A percentile compares a stretch with the other conserved stretches of the same genome.
phyloP scores from a whole-genome alignment of 164 flowering plant species.

The Tetrastigma voinierianum region DNA sequence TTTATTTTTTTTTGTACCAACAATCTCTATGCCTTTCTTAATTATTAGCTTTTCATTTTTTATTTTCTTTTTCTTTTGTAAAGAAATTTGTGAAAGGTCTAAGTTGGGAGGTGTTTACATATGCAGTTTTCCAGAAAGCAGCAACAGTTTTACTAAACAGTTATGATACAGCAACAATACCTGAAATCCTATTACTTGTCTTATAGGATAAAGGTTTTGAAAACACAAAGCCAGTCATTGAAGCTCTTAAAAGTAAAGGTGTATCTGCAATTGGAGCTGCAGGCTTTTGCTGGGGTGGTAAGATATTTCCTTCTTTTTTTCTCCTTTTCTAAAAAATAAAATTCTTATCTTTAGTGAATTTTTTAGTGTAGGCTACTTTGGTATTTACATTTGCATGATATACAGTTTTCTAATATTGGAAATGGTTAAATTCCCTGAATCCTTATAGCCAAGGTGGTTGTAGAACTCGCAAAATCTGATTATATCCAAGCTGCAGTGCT shows the following conservation, averaged over 20 bases:
- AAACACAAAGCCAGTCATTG: constrained; percentile 56
- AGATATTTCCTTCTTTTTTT: constrained; percentile 9
- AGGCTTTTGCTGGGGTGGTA: constrained; percentile 83
- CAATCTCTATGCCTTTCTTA: no score
- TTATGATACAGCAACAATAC: neutral
- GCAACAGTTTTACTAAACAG: neutral
- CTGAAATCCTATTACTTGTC: neutral
- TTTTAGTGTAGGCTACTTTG: no score
- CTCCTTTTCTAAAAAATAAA: neutral
- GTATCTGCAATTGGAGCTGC: constrained; percentile 54
- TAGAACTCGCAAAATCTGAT: constrained; percentile 43
- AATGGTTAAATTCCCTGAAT: constrained; percentile 4
- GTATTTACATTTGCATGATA: no score
- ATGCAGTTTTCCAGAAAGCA: no score
- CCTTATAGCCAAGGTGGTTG: constrained; percentile 64
- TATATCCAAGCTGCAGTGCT: constrained; percentile 65
- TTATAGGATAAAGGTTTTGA: constrained; percentile 59
- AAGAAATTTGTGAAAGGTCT: no score
- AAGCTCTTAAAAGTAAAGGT: constrained; percentile 56
- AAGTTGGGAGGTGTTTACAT: no score
- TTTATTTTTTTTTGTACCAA: no score
- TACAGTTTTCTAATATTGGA: neutral
- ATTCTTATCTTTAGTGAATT: no score
- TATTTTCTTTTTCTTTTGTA: no score
- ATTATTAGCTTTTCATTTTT: no score